Evolutionary conservation across 352 stramenopile species (phyloP).

Genomic region (Pythium coloratum): DNA sequence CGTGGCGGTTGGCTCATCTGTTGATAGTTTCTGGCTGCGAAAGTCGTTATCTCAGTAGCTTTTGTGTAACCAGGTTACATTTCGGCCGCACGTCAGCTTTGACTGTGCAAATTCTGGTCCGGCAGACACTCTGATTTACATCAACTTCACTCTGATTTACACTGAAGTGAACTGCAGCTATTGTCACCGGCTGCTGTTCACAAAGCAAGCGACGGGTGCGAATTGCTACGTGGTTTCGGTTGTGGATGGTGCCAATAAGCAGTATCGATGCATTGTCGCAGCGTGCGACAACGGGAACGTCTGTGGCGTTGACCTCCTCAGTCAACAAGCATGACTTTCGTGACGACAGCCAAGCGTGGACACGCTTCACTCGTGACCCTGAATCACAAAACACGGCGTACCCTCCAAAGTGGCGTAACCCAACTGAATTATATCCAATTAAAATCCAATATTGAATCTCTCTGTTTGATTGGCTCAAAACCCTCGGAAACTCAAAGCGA

Average conservation of each 20-base stretch:
- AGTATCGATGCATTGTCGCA: background rate
- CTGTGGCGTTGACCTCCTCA: background rate
- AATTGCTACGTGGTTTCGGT: background rate
- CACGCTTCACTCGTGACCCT: background rate
- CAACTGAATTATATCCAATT: background rate
- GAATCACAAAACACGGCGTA: background rate
- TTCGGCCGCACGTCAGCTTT: no score
- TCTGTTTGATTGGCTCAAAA: constrained; percentile 5
- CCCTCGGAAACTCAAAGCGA: background rate
- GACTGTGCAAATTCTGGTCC: no score
- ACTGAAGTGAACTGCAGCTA: no score
- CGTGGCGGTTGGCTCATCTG: constrained; percentile 8
- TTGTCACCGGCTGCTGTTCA: background rate
- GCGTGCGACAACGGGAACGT: background rate
- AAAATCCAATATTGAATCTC: background rate
- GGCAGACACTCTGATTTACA: no score
- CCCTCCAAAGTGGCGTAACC: background rate
- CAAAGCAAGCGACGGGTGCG: background rate
- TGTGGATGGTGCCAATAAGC: background rate
- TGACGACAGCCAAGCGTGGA: no score
- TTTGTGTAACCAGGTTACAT: background rate
- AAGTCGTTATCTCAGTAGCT: background rate
- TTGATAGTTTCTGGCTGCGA: background rate
- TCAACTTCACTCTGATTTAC: no score
- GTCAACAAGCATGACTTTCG: background rate